These are phyloP conservation scores for Dactylellina parvicollis DNA, from an alignment of 2,329 filamentous ascomycete species.

Conservation along the genomic window DNA sequence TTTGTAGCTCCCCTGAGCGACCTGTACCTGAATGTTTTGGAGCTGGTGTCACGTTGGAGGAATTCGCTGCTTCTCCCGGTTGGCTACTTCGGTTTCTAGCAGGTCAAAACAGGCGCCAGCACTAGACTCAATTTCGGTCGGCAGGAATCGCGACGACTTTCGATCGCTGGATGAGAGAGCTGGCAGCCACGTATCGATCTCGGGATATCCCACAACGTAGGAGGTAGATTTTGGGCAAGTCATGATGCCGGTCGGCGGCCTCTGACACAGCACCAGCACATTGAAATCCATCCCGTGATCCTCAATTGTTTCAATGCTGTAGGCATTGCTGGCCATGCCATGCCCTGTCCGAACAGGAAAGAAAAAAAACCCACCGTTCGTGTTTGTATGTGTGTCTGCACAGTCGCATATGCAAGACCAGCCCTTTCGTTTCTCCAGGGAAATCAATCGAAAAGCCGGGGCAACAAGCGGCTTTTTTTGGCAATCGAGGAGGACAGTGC, in stretches of 20 bases:
- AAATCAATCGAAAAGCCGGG: constrained; percentile 43
- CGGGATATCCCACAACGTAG: constrained; percentile 23
- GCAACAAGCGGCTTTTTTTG: constrained; percentile 45
- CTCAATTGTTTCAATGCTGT: constrained; percentile 29
- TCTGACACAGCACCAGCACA: constrained; percentile 53
- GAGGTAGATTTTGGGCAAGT: background rate
- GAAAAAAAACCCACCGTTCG: constrained; percentile 8
- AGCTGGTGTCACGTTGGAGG: constrained; percentile 34
- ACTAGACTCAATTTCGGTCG: constrained; percentile 34
- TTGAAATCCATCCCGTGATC: constrained; percentile 31
- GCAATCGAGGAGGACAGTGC: constrained; percentile 50
- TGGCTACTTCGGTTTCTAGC: constrained; percentile 47
- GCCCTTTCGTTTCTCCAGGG: constrained; percentile 35
- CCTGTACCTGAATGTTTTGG: constrained; percentile 17
- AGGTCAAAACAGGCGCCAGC: constrained; percentile 50
- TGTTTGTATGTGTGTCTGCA: constrained; percentile 14
- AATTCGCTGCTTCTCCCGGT: constrained; percentile 43
- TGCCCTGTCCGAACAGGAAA: no score
- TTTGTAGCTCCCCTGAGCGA: constrained; percentile 40
- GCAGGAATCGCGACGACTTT: constrained; percentile 19
- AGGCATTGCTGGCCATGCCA: constrained; percentile 39
- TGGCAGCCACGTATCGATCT: constrained; percentile 44
- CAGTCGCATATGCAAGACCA: constrained; percentile 51
- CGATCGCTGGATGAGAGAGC: background rate
- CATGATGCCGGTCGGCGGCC: background rate